phyloP scores from a whole-genome alignment of 768 basidiomycete genomes.

The Podaxis rugospora region DNA sequence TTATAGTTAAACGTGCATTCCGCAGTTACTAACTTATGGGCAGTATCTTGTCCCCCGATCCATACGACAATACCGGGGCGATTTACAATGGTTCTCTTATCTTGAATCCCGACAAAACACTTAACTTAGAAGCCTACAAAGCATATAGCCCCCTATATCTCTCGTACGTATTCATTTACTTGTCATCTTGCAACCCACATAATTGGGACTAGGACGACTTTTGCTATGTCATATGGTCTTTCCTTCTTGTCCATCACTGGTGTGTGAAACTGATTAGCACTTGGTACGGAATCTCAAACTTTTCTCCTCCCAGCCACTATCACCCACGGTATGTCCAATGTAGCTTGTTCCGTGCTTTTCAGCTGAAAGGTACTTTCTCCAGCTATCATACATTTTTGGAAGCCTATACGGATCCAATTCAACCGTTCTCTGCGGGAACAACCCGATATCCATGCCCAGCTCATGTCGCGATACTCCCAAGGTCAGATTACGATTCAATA shows the following conservation, averaged over 20 bases:
- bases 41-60: slow-evolving; percentile 41
- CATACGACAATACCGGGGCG: slow-evolving; percentile 57
- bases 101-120: slow-evolving; percentile 31
- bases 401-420: slow-evolving; percentile 51
- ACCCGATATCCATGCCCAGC: slow-evolving; percentile 55
- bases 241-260: slow-evolving; percentile 64
- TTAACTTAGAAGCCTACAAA: slow-evolving; percentile 41
- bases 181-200: background rate
- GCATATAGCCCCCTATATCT: slow-evolving; percentile 44
- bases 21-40: background rate
- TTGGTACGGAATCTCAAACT: background rate
- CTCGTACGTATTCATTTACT: slow-evolving; percentile 29
- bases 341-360: background rate
- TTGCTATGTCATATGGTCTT: slow-evolving; percentile 52
- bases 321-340: slow-evolving; percentile 31
- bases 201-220: slow-evolving; percentile 37
- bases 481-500: slow-evolving; percentile 20
- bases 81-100: slow-evolving; percentile 41
- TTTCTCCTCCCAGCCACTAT: slow-evolving; percentile 33
- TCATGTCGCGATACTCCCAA: slow-evolving; percentile 53
- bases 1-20: background rate
- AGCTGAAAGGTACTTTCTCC: background rate
- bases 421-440: slow-evolving; percentile 47
- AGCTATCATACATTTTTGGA: slow-evolving; percentile 52
- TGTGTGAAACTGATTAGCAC: slow-evolving; percentile 13